Percentiles rank a stretch among this genome's conserved stretches.
Conservation (phyloP, 345 rosid species). For the Limnanthes douglasii region DNA sequence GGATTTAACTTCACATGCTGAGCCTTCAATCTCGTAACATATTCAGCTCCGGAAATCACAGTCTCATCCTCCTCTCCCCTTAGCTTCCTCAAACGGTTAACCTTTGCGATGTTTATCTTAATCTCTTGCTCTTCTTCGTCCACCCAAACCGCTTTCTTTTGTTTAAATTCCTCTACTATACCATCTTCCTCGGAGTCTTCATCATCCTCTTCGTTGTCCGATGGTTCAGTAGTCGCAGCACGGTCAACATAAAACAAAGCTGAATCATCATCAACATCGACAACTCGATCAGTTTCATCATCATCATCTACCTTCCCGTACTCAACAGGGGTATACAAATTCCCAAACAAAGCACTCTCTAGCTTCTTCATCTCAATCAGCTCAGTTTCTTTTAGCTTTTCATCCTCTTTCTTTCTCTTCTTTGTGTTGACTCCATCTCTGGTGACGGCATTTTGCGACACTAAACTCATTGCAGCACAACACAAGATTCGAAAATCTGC, state of each 20-base stretch:
- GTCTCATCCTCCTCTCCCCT: constrained; percentile 72
- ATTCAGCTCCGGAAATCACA: constrained; percentile 53
- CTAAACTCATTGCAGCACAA: no score
- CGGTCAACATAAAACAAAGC: constrained; percentile 49
- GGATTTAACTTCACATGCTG: constrained; percentile 78
- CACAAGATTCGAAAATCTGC: no score
- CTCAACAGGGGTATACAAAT: constrained; percentile 57
- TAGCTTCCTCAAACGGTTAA: constrained; percentile 77
- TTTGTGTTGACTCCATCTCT: no score
- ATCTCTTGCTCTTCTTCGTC: constrained; percentile 79
- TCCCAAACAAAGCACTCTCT: constrained; percentile 62
- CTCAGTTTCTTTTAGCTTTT: constrained; percentile 26
- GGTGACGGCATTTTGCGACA: no score
- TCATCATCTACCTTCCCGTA: constrained; percentile 39
- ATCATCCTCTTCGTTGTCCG: constrained; percentile 23
- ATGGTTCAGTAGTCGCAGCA: constrained; percentile 15
- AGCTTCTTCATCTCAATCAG: constrained; percentile 59
- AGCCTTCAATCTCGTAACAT: constrained; percentile 67
- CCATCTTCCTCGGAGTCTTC: constrained; percentile 16
- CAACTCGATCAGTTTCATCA: constrained; percentile 1
- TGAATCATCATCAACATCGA: constrained; percentile 16
- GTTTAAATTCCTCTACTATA: constrained; percentile 21
- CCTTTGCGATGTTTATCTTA: constrained; percentile 35
- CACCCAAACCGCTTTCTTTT: constrained; percentile 55
- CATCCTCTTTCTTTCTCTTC: constrained; percentile 52